phyloP scores from a whole-genome alignment of 306 rosid species.

The Mucuna pruriens region DNA sequence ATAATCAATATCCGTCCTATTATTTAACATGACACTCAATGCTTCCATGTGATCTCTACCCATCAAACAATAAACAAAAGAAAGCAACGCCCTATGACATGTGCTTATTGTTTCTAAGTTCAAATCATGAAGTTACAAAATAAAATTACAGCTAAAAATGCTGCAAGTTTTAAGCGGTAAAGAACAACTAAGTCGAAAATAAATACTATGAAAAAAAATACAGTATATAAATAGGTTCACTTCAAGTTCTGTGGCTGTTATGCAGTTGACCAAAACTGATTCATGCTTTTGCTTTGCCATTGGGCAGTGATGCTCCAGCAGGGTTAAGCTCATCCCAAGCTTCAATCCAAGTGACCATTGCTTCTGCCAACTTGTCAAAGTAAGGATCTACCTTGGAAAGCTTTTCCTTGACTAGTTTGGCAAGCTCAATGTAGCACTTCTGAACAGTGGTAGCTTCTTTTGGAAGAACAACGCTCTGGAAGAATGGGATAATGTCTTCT shows the following conservation, averaged over 20 bases:
- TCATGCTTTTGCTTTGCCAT: conserved; percentile 48
- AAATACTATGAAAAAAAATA: conserved; percentile 17
- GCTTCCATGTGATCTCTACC: conserved; percentile 29
- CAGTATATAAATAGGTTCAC: conserved; percentile 27
- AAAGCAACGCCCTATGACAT: conserved; percentile 30
- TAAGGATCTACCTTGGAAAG: conserved; percentile 82
- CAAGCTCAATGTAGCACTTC: conserved; percentile 80
- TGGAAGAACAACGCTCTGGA: conserved; percentile 48
- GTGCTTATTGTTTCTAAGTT: conserved; percentile 45
- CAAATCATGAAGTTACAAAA: conserved; percentile 38
- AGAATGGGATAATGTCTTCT: conserved; percentile 56
- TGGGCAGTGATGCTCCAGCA: conserved; percentile 33
- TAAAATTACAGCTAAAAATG: conserved; percentile 44
- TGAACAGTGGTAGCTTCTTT: conserved; percentile 89
- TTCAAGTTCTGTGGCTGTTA: not conserved
- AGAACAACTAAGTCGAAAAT: conserved; percentile 19
- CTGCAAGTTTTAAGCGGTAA: conserved; percentile 38
- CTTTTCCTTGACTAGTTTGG: conserved; percentile 87
- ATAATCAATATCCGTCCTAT: conserved; percentile 36
- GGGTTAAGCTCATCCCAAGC: conserved; percentile 89
- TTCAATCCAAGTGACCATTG: conserved; percentile 80
- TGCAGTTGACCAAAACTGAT: conserved; percentile 35
- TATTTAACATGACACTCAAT: conserved; percentile 9
- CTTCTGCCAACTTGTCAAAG: conserved; percentile 71
- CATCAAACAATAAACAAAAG: conserved; percentile 21